Conservation (phyloP, 345 rosid species). For the Salix purpurea region DNA sequence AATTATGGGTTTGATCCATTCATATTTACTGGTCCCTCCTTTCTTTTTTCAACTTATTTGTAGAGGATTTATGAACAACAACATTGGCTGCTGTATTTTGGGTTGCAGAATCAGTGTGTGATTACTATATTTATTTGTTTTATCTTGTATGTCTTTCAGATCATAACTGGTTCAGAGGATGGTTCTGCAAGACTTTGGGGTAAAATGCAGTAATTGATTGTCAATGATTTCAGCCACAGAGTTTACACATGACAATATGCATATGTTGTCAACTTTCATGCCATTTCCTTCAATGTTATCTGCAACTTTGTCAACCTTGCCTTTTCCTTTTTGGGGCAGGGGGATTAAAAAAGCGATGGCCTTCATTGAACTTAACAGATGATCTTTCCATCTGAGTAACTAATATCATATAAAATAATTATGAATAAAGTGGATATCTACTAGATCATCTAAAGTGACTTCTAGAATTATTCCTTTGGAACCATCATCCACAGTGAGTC, state of each 20-base stretch:
- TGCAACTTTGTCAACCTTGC: not conserved
- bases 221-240: not conserved
- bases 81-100: not conserved
- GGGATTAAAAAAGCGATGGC: too few species aligned
- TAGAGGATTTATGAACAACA: not conserved
- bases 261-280: not conserved
- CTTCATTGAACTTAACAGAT: too few species aligned
- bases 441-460: too few species aligned
- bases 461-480: too few species aligned
- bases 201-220: constrained; percentile 25
- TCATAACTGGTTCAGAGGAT: constrained; percentile 95
- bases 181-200: constrained; percentile 97
- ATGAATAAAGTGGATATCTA: too few species aligned
- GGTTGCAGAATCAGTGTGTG: constrained; percentile 2
- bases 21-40: not conserved
- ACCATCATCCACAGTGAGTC: too few species aligned
- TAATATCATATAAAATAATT: too few species aligned
- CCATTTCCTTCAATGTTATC: not conserved
- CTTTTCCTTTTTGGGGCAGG: too few species aligned
- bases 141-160: constrained; percentile 40
- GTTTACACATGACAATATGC: not conserved
- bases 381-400: too few species aligned
- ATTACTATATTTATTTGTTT: constrained; percentile 5
- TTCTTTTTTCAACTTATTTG: not conserved
- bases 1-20: not conserved